Conservation (phyloP, 1,139 yeast species). For the Pichia inconspicua region DNA sequence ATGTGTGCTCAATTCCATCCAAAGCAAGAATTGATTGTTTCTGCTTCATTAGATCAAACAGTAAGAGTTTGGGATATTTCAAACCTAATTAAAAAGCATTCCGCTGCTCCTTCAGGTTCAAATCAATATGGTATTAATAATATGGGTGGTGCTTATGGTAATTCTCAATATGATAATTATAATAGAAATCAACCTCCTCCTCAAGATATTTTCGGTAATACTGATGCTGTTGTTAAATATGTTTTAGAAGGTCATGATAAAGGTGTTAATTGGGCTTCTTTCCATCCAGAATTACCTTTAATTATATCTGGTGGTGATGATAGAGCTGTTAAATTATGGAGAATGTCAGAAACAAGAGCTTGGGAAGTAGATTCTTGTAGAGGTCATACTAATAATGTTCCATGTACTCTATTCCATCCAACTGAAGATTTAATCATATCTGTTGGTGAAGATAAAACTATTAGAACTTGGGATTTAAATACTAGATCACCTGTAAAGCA, state of each 20-base stretch:
- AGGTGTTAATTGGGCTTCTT: slow-evolving; percentile 97
- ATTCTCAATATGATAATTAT: slow-evolving; percentile 39
- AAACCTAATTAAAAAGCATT: slow-evolving; percentile 90
- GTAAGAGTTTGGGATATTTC: slow-evolving; percentile 98
- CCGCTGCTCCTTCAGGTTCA: slow-evolving; percentile 52
- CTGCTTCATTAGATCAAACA: slow-evolving; percentile 96
- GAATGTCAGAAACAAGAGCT: slow-evolving; percentile 96
- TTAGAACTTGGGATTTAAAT: slow-evolving; percentile 95
- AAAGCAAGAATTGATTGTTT: slow-evolving; percentile 84
- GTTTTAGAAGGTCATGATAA: slow-evolving; percentile 97
- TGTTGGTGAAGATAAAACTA: slow-evolving; percentile 94
- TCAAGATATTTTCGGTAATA: slow-evolving; percentile 90
- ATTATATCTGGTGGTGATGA: slow-evolving; percentile 97
- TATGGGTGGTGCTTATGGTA: slow-evolving; percentile 9
- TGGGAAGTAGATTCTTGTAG: slow-evolving; percentile 99
- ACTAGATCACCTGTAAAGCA: slow-evolving; percentile 90
- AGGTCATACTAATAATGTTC: slow-evolving; percentile 92
- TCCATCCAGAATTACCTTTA: slow-evolving; percentile 93
- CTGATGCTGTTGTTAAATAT: slow-evolving; percentile 90
- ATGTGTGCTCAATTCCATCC: slow-evolving; percentile 99
- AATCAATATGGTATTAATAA: neutral
- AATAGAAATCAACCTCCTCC: slow-evolving; percentile 54
- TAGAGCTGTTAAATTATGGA: slow-evolving; percentile 90
- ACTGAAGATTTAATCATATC: slow-evolving; percentile 87
- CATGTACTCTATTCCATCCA: slow-evolving; percentile 88